Percentiles rank a stretch among this genome's conserved stretches.
These are phyloP conservation scores for Vaccinium vitisidaea DNA, from an alignment of 148 eudicot genomes.

Conservation along the genomic window DNA sequence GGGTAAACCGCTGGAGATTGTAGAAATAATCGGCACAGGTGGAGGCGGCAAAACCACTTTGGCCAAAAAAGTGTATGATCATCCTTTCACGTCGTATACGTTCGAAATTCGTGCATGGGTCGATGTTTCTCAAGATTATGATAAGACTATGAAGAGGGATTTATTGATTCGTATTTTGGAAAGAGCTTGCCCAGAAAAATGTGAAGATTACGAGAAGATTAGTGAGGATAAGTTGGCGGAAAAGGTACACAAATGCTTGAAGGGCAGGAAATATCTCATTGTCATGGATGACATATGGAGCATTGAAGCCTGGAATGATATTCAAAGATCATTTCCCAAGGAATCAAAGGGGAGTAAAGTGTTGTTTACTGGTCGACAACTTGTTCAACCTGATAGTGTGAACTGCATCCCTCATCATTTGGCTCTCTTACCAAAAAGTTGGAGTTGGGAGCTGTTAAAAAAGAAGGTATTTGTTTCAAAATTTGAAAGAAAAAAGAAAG, in stretches of 20 bases:
- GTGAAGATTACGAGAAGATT: not conserved
- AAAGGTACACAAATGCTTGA: not conserved
- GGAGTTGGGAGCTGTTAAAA: slow-evolving; percentile 38
- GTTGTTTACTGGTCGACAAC: slow-evolving; percentile 33
- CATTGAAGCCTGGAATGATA: slow-evolving; percentile 33
- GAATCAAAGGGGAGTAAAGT: slow-evolving; percentile 24
- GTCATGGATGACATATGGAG: slow-evolving; percentile 51
- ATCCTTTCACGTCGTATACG: slow-evolving; percentile 5
- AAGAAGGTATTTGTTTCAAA: not conserved
- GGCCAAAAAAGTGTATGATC: slow-evolving; percentile 20
- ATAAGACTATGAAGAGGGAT: slow-evolving; percentile 16
- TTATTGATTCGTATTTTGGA: slow-evolving; percentile 25
- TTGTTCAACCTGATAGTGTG: not conserved
- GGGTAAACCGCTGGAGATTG: slow-evolving; percentile 20
- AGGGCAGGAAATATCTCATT: slow-evolving; percentile 27
- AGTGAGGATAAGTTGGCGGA: slow-evolving; percentile 17
- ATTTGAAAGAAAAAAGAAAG: not conserved
- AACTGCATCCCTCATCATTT: not conserved
- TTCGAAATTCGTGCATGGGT: slow-evolving; percentile 41
- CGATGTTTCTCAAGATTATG: slow-evolving; percentile 33
- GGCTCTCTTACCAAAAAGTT: slow-evolving; percentile 19
- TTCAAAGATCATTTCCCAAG: slow-evolving; percentile 30
- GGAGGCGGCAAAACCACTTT: slow-evolving; percentile 53
- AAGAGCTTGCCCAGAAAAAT: not conserved
- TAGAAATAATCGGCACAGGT: slow-evolving; percentile 41